phyloP scores from a whole-genome alignment of 2,329 filamentous ascomycete species.

The Ophiognomonia clavigignenti-juglandacearum region DNA sequence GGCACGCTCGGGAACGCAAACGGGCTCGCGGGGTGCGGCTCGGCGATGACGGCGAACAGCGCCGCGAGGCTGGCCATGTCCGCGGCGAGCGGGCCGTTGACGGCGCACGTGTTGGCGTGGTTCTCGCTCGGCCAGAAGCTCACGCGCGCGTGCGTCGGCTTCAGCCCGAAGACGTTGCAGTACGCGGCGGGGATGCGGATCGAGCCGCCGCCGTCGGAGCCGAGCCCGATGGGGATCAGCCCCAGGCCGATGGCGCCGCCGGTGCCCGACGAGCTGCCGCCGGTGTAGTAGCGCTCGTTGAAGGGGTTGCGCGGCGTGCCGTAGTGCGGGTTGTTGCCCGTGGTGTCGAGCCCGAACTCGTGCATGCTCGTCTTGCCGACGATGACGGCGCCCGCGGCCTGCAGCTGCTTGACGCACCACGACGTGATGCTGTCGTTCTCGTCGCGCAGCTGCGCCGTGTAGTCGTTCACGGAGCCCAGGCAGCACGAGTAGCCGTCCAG shows the following conservation, averaged over 20 bases:
- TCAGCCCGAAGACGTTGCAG: slow-evolving; percentile 71
- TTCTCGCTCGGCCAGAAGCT: slow-evolving; percentile 56
- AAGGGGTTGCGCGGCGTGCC: slow-evolving; percentile 75
- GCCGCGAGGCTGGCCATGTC: slow-evolving; percentile 63
- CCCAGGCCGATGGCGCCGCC: slow-evolving; percentile 67
- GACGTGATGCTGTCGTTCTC: slow-evolving; percentile 41
- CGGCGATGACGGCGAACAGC: slow-evolving; percentile 59
- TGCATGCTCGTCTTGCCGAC: slow-evolving; percentile 74
- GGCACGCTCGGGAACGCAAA: slow-evolving; percentile 39
- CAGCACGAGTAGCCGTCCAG: slow-evolving; percentile 67
- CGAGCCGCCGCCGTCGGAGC: slow-evolving; percentile 68
- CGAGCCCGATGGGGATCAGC: slow-evolving; percentile 66
- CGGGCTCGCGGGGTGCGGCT: slow-evolving; percentile 53
- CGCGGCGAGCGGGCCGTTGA: slow-evolving; percentile 62
- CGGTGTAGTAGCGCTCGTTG: slow-evolving; percentile 68
- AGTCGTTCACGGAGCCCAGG: slow-evolving; percentile 58
- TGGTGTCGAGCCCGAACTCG: slow-evolving; percentile 69
- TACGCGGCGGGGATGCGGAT: slow-evolving; percentile 69
- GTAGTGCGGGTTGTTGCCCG: slow-evolving; percentile 67
- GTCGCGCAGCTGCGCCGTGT: slow-evolving; percentile 40
- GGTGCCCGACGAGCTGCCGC: slow-evolving; percentile 70
- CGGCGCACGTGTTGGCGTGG: slow-evolving; percentile 56
- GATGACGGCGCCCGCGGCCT: slow-evolving; percentile 66
- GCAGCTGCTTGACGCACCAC: slow-evolving; percentile 66
- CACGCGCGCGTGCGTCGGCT: slow-evolving; percentile 63